Percentiles rank a stretch among this genome's conserved stretches.
These are phyloP conservation scores for Colletotrichum filicis DNA, from an alignment of 2,329 filamentous ascomycete species.

Conservation along the genomic window DNA sequence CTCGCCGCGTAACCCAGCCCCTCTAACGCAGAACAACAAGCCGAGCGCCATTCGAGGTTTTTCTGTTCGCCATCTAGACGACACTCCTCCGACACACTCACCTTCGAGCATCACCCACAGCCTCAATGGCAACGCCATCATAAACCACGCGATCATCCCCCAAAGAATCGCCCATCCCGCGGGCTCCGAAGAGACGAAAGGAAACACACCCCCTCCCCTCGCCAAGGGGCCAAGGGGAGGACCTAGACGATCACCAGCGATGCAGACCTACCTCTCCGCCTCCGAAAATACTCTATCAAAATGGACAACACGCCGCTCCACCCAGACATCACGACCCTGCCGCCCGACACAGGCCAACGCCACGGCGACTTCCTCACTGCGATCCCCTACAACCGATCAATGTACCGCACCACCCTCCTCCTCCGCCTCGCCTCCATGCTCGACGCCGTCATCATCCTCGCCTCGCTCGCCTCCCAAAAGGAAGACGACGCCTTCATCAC, in stretches of 20 bases:
- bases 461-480: conserved; percentile 1
- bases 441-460: conserved; percentile 20
- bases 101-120: neutral
- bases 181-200: neutral
- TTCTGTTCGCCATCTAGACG: too few relatives aligned
- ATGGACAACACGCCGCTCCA: conserved; percentile 35
- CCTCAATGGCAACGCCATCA: neutral
- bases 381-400: conserved; percentile 33
- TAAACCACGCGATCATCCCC: neutral
- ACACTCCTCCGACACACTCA: neutral
- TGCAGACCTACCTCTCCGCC: neutral
- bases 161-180: neutral
- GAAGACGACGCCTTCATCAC: neutral
- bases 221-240: neutral
- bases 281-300: neutral
- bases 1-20: neutral
- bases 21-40: neutral
- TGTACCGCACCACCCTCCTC: conserved; percentile 25
- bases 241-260: neutral
- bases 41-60: neutral
- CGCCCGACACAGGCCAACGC: conserved; percentile 5
- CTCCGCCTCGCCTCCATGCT: conserved; percentile 26
- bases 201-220: neutral
- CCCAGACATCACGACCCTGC: conserved; percentile 21
- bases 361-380: conserved; percentile 34